Evolutionary conservation across 2,329 filamentous ascomycete species (phyloP).

Genomic region (Leptodontidium sp.): DNA sequence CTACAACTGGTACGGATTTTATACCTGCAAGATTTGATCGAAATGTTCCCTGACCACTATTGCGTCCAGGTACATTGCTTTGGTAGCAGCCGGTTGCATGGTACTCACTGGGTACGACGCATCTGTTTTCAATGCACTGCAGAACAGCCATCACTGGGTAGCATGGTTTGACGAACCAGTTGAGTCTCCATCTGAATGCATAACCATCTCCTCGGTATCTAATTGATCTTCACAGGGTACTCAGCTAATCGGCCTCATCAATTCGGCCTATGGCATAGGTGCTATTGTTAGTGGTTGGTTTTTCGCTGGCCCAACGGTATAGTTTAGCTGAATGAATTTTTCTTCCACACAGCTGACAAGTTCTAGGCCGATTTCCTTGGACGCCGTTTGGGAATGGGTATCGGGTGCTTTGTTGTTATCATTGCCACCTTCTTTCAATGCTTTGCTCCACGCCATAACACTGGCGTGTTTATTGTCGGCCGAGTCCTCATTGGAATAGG

Average conservation of each 20-base stretch:
- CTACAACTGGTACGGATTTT: not conserved
- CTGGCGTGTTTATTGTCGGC: constrained; percentile 73
- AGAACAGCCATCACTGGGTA: constrained; percentile 72
- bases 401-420: constrained; percentile 70
- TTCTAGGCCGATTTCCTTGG: constrained; percentile 72
- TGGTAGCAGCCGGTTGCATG: constrained; percentile 78
- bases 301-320: not conserved
- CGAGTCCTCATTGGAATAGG: constrained; percentile 74
- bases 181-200: constrained; percentile 10
- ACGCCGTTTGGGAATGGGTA: constrained; percentile 69
- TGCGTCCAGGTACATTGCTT: constrained; percentile 66
- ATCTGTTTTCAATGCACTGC: constrained; percentile 76
- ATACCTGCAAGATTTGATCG: too few relatives aligned
- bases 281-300: constrained; percentile 66
- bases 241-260: constrained; percentile 57
- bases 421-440: constrained; percentile 74
- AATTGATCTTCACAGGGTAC: constrained; percentile 43
- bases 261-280: constrained; percentile 75
- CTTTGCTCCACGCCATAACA: constrained; percentile 66
- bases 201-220: constrained; percentile 44
- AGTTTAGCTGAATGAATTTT: not conserved
- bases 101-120: constrained; percentile 79
- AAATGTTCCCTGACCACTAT: too few relatives aligned
- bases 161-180: constrained; percentile 61
- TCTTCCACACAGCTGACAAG: constrained; percentile 53